Percentiles rank a stretch among this genome's conserved stretches.
Conservation (phyloP, 352 stramenopile species). For the Globisporangium barbulae region DNA sequence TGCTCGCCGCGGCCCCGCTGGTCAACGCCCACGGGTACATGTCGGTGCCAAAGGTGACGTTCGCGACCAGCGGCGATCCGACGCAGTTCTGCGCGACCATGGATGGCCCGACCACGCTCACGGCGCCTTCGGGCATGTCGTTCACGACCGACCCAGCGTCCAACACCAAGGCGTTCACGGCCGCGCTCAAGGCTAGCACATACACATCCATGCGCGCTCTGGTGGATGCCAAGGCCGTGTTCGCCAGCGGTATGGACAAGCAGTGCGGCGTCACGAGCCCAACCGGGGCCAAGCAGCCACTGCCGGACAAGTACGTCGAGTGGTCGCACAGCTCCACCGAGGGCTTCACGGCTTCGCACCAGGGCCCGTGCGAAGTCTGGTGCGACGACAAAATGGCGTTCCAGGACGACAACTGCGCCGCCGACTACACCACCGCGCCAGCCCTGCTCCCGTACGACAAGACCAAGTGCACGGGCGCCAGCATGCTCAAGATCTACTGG, state of each 20-base stretch:
- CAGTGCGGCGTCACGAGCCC: conserved; percentile 28
- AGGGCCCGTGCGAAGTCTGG: conserved; percentile 51
- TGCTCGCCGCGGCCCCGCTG: not conserved
- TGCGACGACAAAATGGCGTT: conserved; percentile 47
- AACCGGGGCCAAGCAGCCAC: conserved; percentile 28
- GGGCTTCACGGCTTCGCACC: conserved; percentile 30
- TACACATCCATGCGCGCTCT: conserved; percentile 23
- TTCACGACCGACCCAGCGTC: conserved; percentile 16
- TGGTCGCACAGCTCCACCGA: conserved; percentile 26
- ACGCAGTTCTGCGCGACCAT: conserved; percentile 16
- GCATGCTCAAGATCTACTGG: conserved; percentile 38
- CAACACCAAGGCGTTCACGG: conserved; percentile 25
- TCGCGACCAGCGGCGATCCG: conserved; percentile 9
- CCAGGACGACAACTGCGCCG: conserved; percentile 44
- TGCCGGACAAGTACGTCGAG: conserved; percentile 31
- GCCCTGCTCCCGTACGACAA: conserved; percentile 41
- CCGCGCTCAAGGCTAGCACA: conserved; percentile 20
- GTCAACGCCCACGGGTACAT: conserved; percentile 7
- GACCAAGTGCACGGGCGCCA: conserved; percentile 36
- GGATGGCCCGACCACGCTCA: conserved; percentile 11
- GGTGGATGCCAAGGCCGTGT: conserved; percentile 12
- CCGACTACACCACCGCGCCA: conserved; percentile 29
- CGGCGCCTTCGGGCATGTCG: conserved; percentile 9
- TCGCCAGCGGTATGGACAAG: conserved; percentile 7
- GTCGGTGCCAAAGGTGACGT: conserved; percentile 13